phyloP scores from a whole-genome alignment of 495 filamentous ascomycete genomes.

The Saxophila tyrrhenica region DNA sequence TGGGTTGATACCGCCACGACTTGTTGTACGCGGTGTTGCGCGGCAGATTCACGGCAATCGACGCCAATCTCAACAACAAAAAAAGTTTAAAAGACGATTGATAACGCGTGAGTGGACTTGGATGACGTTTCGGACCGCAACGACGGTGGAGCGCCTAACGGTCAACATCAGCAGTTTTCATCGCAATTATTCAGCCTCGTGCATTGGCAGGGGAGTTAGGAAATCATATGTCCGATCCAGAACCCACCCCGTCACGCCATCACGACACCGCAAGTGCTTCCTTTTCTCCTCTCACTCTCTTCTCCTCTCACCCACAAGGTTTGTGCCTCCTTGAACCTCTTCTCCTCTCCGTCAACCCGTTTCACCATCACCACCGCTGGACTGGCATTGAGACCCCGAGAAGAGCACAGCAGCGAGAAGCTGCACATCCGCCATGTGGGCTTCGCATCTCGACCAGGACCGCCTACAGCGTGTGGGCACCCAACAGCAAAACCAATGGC shows the following conservation, averaged over 20 bases:
- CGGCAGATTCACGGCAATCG: too few relatives aligned
- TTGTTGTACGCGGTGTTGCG: too few relatives aligned
- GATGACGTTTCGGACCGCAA: not conserved
- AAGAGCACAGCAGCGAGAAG: not conserved
- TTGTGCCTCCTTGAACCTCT: not conserved
- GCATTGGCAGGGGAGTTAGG: not conserved
- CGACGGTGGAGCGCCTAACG: not conserved
- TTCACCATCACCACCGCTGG: not conserved
- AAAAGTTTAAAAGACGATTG: too few relatives aligned
- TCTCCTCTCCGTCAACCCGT: not conserved
- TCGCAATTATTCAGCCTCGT: not conserved
- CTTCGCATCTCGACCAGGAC: conserved; percentile 4
- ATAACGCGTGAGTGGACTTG: too few relatives aligned
- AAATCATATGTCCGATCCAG: not conserved
- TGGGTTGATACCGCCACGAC: too few relatives aligned
- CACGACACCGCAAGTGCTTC: not conserved
- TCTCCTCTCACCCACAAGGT: not conserved
- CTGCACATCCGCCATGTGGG: conserved; percentile 11
- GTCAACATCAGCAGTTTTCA: not conserved
- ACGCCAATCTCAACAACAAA: too few relatives aligned
- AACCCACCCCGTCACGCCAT: not conserved
- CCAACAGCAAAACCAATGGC: conserved; percentile 16
- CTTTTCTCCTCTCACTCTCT: not conserved
- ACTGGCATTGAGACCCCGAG: not conserved
- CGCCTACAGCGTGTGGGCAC: conserved; percentile 7